Evolutionary conservation across 306 rosid species (phyloP).

Genomic region (Morella rubra): DNA sequence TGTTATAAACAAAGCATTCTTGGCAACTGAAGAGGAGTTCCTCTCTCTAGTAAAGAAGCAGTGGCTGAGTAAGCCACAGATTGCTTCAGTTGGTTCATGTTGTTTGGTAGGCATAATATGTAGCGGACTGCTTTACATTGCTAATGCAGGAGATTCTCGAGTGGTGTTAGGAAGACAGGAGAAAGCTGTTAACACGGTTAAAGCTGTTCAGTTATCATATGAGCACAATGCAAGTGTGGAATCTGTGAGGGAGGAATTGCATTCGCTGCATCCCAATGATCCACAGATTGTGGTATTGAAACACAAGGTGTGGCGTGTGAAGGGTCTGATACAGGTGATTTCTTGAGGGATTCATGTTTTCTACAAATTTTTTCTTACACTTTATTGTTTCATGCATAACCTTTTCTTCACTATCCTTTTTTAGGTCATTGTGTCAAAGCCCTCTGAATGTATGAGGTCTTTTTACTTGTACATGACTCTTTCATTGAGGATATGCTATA

Average conservation of each 20-base stretch:
- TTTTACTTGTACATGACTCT: not conserved
- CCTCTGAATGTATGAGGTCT: not conserved
- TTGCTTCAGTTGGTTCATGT: slow-evolving; percentile 98
- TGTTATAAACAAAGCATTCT: slow-evolving; percentile 75
- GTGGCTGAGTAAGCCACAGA: slow-evolving; percentile 68
- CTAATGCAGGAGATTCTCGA: slow-evolving; percentile 97
- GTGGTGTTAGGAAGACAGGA: slow-evolving; percentile 80
- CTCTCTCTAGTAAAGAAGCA: slow-evolving; percentile 70
- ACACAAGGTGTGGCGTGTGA: slow-evolving; percentile 99
- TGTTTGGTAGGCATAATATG: slow-evolving; percentile 83
- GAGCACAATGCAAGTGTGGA: slow-evolving; percentile 93
- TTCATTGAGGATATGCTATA: not conserved
- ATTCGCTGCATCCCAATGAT: slow-evolving; percentile 79
- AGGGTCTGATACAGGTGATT: slow-evolving; percentile 93
- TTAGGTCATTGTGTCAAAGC: not conserved
- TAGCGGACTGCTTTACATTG: slow-evolving; percentile 73
- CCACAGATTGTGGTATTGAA: slow-evolving; percentile 85
- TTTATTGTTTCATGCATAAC: slow-evolving; percentile 21
- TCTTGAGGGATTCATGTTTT: not conserved
- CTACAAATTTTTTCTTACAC: not conserved
- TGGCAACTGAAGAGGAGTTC: slow-evolving; percentile 90
- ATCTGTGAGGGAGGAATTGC: slow-evolving; percentile 87
- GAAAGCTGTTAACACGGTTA: slow-evolving; percentile 47
- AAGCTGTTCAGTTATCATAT: slow-evolving; percentile 78
- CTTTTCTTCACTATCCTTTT: slow-evolving; percentile 1